Percentiles rank a stretch among this genome's conserved stretches.
Conservation (phyloP, 2,329 filamentous ascomycete species). For the Cladosporium sp. region DNA sequence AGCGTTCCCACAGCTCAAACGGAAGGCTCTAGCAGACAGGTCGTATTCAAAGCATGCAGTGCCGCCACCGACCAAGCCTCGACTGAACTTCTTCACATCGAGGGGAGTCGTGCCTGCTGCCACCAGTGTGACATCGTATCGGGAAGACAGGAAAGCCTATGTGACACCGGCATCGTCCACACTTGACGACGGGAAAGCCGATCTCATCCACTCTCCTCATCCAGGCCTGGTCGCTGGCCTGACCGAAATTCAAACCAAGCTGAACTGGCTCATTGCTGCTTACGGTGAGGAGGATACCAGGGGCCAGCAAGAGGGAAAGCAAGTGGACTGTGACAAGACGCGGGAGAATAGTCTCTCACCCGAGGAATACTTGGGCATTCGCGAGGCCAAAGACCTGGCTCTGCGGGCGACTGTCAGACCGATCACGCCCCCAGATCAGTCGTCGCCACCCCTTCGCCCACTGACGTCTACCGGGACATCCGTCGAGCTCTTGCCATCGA, state of each 20-base stretch:
- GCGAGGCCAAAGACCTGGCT: neutral
- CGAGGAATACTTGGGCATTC: conserved; percentile 1
- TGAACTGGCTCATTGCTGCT: neutral
- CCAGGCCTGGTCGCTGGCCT: neutral
- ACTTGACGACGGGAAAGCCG: neutral
- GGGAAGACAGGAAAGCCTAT: neutral
- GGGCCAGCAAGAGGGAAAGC: neutral
- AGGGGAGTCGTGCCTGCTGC: neutral
- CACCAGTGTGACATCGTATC: neutral
- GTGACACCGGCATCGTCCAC: neutral
- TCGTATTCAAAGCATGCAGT: too few species aligned
- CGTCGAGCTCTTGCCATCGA: neutral
- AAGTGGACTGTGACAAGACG: neutral
- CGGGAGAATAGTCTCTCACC: conserved; percentile 1
- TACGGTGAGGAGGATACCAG: neutral
- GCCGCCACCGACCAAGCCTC: neutral
- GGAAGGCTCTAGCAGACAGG: too few species aligned
- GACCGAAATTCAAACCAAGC: neutral
- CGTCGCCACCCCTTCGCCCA: neutral
- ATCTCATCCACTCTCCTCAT: neutral
- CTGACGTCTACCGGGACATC: neutral
- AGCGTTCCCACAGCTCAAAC: too few species aligned
- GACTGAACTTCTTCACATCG: conserved; percentile 2
- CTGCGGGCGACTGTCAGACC: neutral
- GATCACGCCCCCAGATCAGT: neutral